Base-by-base conservation (phyloP, 2,329 filamentous ascomycete species). In the Arthrinium phaeospermum region DNA sequence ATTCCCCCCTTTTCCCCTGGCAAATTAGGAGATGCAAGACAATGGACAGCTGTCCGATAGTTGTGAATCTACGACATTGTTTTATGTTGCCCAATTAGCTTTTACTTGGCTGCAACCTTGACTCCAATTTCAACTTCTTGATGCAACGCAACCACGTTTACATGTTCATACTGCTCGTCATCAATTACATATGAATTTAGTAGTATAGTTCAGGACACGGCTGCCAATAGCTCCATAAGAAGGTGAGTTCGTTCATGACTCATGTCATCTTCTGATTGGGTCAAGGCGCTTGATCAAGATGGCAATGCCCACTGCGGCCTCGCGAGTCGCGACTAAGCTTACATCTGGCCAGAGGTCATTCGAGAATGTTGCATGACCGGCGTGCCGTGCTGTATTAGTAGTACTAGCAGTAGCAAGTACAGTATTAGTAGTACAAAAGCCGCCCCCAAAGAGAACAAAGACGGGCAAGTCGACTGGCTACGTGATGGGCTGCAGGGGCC, bases 211-310 rank as follows among this genome's bases (percentile, higher is more conserved):
- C 37, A 41, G 37, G 30, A 61, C 22, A 30, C 30, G 30, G 34
- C 34, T 61, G 53, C 30, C 34, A 57, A 61, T 16, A 37, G 5
- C 37, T 41, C 10, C 8, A 3, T 22, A 61, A 27, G 19, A 57
- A 4, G 10, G 19, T 57, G 27, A 34, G 51, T 37, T 12, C 30
- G 22, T 34, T 37, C 53, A 61, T 61, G 53, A 61, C 53, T 61
- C 53, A 61, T 61, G 53, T 16, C 30, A 61, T 61, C 30, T n/a
- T 61, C 13, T 61, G 30, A 61, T 61, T 61, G 53, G 53, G 53
- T 22, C 22, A 30, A 22, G 16, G 30, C 37, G 6, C 13, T 61
- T 34, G 27, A 34, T 22, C 7, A 61, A 13, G 53, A 37, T 27
- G 53, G 53, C 8, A 34, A 61, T 22, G 53, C 19, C 30, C 53